Base-by-base conservation (phyloP, 495 filamentous ascomycete genomes). In the Aspergillus sclerotioniger region DNA sequence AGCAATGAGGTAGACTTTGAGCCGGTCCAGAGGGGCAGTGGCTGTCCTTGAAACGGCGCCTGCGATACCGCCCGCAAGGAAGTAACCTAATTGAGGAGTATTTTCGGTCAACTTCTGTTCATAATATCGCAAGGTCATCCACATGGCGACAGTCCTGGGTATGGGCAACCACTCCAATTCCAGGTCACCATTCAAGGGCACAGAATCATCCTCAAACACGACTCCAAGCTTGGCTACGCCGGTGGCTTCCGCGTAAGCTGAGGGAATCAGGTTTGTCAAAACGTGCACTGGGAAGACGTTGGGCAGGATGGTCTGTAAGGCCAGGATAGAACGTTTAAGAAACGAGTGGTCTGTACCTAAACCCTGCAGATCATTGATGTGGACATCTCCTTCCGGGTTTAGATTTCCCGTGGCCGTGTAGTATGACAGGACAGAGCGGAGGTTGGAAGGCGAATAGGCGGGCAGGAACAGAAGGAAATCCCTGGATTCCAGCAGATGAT, bases 1-100 rank as follows among this genome's bases (percentile, higher is more conserved):
- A 19, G 95, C 93, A 65, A 98, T 96, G 44, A 98, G 85, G 71
- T 95, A 98, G 56, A 98, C 93, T 71, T 97, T 97, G 51, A 98
- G 82, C 63, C 94, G 91, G 74, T 98, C 94, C 71, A 98, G 85
- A 50, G 94, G 94, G 17, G 94, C 94, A 43, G 94, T 98, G 55
- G 90, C 85, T 70, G 94, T 96, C 59, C 94, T 84, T 57, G 92
- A 97, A 54, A 96, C 86, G 65, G 87, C 91, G 57, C 94, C 94
- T 61, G 94, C 92, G 53, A 96, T 76, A 61, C 90, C 94, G 72
- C 94, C 94, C 62, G 95, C 95, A 78, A 93, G 71, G 73, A 98
- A 98, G 76, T 98, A 98, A 79, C 93, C 93, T 96, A 90, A 70
- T 78, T 82, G 76, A 66, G 82, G 84, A 70, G 84, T 78, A 71